Conservation (phyloP, 2,329 filamentous ascomycete species). For the Mollisia scopiformis region DNA sequence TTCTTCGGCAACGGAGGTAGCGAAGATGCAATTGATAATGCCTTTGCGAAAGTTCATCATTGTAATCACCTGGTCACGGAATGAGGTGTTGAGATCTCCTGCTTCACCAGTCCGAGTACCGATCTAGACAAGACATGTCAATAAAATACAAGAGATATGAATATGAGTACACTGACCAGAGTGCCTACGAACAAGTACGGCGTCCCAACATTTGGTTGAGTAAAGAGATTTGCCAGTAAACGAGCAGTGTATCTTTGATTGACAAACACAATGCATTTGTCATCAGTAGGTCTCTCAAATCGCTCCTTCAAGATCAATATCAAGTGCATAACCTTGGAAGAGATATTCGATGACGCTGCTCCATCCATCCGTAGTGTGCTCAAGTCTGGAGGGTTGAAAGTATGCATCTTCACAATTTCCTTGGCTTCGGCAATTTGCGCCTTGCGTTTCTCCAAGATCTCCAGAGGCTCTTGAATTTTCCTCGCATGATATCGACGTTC, state of each 20-base stretch:
- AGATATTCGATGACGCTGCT: slow-evolving; percentile 49
- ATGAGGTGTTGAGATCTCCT: slow-evolving; percentile 61
- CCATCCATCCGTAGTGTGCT: not conserved
- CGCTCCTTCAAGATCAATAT: slow-evolving; percentile 60
- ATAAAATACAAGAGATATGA: not conserved
- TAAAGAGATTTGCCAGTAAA: slow-evolving; percentile 71
- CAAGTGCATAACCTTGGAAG: slow-evolving; percentile 73
- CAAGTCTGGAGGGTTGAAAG: slow-evolving; percentile 44
- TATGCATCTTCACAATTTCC: slow-evolving; percentile 55
- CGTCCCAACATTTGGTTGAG: slow-evolving; percentile 55
- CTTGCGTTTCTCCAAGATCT: slow-evolving; percentile 55
- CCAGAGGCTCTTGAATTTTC: slow-evolving; percentile 32
- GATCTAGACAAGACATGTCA: slow-evolving; percentile 25
- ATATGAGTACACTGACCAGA: slow-evolving; percentile 52
- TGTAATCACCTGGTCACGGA: slow-evolving; percentile 73
- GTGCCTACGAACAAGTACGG: slow-evolving; percentile 61
- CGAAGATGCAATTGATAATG: slow-evolving; percentile 64
- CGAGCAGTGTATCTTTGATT: slow-evolving; percentile 77
- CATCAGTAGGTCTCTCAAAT: slow-evolving; percentile 60
- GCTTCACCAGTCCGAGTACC: slow-evolving; percentile 55
- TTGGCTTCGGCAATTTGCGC: slow-evolving; percentile 61
- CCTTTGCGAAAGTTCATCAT: slow-evolving; percentile 67
- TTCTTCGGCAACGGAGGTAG: slow-evolving; percentile 69
- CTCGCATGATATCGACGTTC: slow-evolving; percentile 43
- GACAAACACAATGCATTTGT: slow-evolving; percentile 87